Evolutionary conservation across 2,329 filamentous ascomycete genomes (phyloP), one percentile per base, ranked within the genome.

Genomic region (Colletotrichum filicis): DNA sequence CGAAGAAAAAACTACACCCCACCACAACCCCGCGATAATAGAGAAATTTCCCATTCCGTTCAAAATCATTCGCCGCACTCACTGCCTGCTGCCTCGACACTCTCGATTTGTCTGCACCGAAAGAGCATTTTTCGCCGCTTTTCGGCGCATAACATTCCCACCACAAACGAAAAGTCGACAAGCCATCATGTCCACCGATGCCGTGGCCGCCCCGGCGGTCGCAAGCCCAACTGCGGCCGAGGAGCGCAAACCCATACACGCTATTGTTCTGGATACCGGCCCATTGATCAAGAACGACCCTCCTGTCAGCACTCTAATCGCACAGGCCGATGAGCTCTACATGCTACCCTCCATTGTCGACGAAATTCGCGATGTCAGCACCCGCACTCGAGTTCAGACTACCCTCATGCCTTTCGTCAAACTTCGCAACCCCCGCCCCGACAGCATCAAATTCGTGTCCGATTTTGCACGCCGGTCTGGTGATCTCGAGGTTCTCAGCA

Each of bases 211-310:
- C 14, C 56, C 52, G 9, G 65, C 57, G 70, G 70, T 62, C 53
- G 58, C 69, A 35, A 73, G 70, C 55, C 66, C 71, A 53, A 32
- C 66, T n/a, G 55, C 46, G 22, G 56, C 49, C 19, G 66, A 71
- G 11, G 60, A 71, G 61, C 71, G 60, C 64, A 98, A 95, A 80
- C 89, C 92, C 0, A 91, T 97, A 62, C 92, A 97, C 84, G 93
- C 92, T 66, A 90, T 98, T 64, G 89, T 98, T 32, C 89, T 99
- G 76, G 97, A 99, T 80, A 93, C 97, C 3, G 96, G 95, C 30
- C 95, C 96, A 8, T 91, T 99, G 74, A 95, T 99, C 82, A 96
- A 96, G 81, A 98, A 98, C 84, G 93, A 97, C 76, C 95, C 96
- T 14, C 87, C 94, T 12, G 90, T 97, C 28, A 97, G 94, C 58